Percentiles rank a stretch among this genome's conserved stretches.
Conservation (phyloP, 176 grass and related monocot genomes). For the Ananas comosus region DNA sequence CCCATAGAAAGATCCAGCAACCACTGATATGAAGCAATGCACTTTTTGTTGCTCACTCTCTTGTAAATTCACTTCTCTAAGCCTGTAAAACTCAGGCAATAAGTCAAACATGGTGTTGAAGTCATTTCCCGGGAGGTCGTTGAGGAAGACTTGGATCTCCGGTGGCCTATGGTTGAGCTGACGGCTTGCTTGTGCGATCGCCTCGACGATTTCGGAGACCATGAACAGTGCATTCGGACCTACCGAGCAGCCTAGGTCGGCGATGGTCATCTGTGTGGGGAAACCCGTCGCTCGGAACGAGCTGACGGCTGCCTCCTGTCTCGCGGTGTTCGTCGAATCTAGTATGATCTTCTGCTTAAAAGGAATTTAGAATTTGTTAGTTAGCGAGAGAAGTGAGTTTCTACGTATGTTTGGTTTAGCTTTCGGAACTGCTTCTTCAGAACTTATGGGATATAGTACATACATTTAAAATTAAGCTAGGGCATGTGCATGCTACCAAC, state of each 20-base stretch:
- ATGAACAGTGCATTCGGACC: constrained; percentile 32
- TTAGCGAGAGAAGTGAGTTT: not conserved
- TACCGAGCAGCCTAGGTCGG: constrained; percentile 42
- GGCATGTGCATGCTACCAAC: too few species aligned
- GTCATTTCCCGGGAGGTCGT: constrained; percentile 43
- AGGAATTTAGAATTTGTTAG: too few species aligned
- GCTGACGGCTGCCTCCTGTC: constrained; percentile 13
- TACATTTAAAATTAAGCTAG: too few species aligned
- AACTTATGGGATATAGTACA: too few species aligned
- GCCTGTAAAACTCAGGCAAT: constrained; percentile 11
- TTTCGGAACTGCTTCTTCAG: too few species aligned
- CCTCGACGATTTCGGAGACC: constrained; percentile 20
- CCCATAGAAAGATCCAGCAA: constrained; percentile 33
- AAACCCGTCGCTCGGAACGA: not conserved
- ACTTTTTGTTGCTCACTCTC: not conserved
- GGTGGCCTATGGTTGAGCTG: not conserved
- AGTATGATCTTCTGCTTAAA: constrained; percentile 16
- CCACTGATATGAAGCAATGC: constrained; percentile 22
- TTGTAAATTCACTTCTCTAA: not conserved
- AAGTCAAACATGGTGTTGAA: constrained; percentile 32
- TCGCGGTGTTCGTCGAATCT: not conserved
- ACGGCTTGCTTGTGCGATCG: too few species aligned
- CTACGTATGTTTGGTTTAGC: not conserved
- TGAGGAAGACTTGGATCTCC: constrained; percentile 27
- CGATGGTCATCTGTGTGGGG: constrained; percentile 17